Base-by-base conservation (phyloP, 140 eudicot species). In the Senecio squalidus region DNA sequence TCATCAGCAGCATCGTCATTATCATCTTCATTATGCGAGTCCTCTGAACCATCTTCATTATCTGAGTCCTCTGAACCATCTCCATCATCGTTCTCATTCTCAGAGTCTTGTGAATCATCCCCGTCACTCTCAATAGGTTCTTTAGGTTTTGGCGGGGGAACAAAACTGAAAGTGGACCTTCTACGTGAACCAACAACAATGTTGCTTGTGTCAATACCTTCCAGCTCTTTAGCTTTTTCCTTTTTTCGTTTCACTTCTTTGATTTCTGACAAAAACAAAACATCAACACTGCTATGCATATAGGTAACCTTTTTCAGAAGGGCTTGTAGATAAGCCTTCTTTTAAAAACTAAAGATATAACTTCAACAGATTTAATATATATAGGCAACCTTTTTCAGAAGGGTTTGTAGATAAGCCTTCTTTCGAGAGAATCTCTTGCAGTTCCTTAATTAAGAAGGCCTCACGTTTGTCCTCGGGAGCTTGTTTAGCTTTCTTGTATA, bases 201-300 rank as follows among this genome's bases (percentile, higher is more conserved):
- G 74, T 89, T 89, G 79, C 94, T 90, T 64, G 55, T 77, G 81
- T 91, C 98, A 20, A 91, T 91, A 61, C 98, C 98, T 66, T 91
- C 98, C 54, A 91, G 86, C 76, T 91, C 98, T 77, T 76, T 86
- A 48, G 94, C 98, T 62, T 66, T 81, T 54, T 91, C 98, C 73
- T 91, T 91, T 80, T 79, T 83, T 74, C 80, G 84, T 80, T 55
- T 86, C 55, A 83, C 95, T 22, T 91, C 94, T 78, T 86, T 91
- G 28, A 91, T 91, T 58, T 91, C 98, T 90, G 76, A 53, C 40
- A 31, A 69, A n/a, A 72, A 39, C 16, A 29, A 34, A 56, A 36
- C 2, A 25, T 11, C 9, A 17, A 17, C 31, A 20, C 18, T 13
- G 26, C 56, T 9, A n/a, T n/a, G n/a, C n/a, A n/a, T n/a, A 55